Conservation (phyloP, 2,329 filamentous ascomycete species). For the Dothistroma septosporum region DNA sequence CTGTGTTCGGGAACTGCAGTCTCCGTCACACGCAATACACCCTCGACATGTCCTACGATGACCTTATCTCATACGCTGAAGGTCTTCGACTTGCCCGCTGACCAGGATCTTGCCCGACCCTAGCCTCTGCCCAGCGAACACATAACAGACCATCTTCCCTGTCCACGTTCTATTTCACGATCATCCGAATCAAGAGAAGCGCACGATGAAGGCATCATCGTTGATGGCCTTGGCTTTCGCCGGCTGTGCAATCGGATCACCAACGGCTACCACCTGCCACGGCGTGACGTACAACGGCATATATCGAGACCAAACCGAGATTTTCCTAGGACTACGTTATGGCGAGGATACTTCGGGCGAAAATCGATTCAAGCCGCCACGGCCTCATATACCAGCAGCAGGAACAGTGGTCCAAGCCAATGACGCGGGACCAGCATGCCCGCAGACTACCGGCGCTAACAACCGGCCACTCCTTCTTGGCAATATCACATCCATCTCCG, state of each 20-base stretch:
- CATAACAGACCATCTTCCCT: neutral
- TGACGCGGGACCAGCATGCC: conserved; percentile 31
- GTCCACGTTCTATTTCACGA: too few species aligned
- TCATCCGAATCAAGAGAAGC: too few species aligned
- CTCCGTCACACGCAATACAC: too few species aligned
- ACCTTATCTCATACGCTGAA: too few species aligned
- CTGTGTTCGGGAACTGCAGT: too few species aligned
- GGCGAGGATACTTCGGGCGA: conserved; percentile 31
- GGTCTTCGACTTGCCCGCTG: too few species aligned
- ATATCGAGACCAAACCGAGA: conserved; percentile 27
- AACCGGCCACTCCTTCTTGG: conserved; percentile 11
- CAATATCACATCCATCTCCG: conserved; percentile 14
- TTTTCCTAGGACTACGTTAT: conserved; percentile 35
- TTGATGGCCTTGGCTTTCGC: neutral
- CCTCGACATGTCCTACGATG: too few species aligned
- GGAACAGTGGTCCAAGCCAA: conserved; percentile 31
- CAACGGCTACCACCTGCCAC: neutral
- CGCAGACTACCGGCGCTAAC: conserved; percentile 18
- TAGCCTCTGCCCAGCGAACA: neutral
- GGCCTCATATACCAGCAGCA: conserved; percentile 18
- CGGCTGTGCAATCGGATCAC: neutral
- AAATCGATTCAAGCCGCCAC: conserved; percentile 34
- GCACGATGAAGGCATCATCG: neutral
- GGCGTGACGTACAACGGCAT: conserved; percentile 28
- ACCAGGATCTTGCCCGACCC: neutral